Evolutionary conservation across 805 yeast genomes (phyloP).

Genomic region (Saccharomyces kudriavzevii): DNA sequence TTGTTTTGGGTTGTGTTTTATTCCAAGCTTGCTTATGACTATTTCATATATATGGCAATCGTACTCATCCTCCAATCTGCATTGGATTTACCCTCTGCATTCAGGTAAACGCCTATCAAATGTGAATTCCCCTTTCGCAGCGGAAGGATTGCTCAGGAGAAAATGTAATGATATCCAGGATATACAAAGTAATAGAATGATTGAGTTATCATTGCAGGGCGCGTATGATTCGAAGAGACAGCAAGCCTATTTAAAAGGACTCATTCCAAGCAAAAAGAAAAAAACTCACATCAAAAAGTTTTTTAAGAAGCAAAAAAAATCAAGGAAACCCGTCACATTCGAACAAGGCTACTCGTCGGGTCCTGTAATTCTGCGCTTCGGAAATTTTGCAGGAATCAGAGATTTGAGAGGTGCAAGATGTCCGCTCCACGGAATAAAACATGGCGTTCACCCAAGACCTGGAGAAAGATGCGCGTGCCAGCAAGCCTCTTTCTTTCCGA

Average conservation of each 20-base stretch:
- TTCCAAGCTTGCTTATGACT: background rate
- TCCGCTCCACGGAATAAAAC: conserved; percentile 14
- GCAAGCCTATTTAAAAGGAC: background rate
- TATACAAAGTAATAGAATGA: background rate
- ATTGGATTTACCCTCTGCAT: background rate
- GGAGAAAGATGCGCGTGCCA: conserved; percentile 14
- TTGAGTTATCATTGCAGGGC: background rate
- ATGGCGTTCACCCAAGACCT: conserved; percentile 11
- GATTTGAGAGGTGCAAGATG: conserved; percentile 17
- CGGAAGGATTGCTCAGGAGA: background rate
- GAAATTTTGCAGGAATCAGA: conserved; percentile 12
- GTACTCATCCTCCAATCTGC: background rate
- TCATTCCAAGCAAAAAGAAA: background rate
- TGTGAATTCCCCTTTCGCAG: background rate
- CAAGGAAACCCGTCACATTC: conserved; percentile 6
- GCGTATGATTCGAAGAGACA: background rate
- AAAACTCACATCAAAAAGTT: conserved; percentile 8
- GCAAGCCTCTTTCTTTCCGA: conserved; percentile 11
- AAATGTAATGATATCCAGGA: background rate
- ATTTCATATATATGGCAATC: background rate
- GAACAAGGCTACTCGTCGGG: conserved; percentile 3
- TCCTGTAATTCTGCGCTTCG: conserved; percentile 13
- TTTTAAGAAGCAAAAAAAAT: conserved; percentile 3
- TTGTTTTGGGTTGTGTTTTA: background rate
- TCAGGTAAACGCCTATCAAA: background rate